Conservation (phyloP, 148 eudicot genomes). For the Fagopyrum homotropicum region DNA sequence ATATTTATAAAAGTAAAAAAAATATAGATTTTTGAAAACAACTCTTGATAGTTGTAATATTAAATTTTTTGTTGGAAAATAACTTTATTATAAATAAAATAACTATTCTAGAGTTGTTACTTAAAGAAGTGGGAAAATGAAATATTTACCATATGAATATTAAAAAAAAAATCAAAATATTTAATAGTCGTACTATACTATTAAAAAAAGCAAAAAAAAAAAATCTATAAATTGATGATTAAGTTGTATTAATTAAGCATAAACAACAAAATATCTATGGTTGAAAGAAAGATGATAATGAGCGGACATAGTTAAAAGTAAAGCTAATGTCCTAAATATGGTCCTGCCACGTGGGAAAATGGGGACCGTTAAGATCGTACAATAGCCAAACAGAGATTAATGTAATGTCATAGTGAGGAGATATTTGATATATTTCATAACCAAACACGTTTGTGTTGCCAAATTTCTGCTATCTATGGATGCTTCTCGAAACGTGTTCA, state of each 20-base stretch:
- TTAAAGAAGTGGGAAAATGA: too few species aligned
- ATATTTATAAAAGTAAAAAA: too few species aligned
- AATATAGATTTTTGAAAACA: too few species aligned
- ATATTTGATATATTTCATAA: not conserved
- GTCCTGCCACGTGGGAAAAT: not conserved
- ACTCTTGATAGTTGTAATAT: too few species aligned
- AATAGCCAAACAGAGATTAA: not conserved
- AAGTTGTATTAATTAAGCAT: not conserved
- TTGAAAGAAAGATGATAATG: not conserved
- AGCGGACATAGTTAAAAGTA: not conserved
- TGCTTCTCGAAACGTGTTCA: not conserved
- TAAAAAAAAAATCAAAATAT: too few species aligned
- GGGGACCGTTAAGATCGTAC: conserved; percentile 1
- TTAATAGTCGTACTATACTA: too few species aligned
- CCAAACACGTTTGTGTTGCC: not conserved
- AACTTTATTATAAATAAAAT: too few species aligned
- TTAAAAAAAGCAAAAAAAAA: too few species aligned
- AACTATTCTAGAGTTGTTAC: too few species aligned
- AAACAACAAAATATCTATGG: not conserved
- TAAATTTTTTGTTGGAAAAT: too few species aligned
- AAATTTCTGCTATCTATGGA: not conserved
- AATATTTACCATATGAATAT: too few species aligned
- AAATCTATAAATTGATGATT: not conserved
- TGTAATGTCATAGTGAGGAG: not conserved
- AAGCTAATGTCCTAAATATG: not conserved